phyloP scores from a whole-genome alignment of 2,329 filamentous ascomycete genomes.

The Calonectria pseudoturangicola region DNA sequence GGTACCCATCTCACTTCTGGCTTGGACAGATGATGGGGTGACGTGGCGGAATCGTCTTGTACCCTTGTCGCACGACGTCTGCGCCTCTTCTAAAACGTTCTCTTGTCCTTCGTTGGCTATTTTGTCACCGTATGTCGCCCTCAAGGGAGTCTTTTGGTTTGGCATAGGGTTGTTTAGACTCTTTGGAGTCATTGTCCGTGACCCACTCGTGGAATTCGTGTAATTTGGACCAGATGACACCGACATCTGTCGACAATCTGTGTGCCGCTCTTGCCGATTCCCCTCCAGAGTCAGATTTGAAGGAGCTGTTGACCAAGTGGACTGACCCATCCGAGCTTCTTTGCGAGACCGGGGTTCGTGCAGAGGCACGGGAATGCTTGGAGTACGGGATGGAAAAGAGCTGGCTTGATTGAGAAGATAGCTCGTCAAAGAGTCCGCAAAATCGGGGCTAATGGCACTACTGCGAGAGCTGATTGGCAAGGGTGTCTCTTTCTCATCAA shows the following conservation, averaged over 20 bases:
- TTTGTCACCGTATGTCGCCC: constrained; percentile 29
- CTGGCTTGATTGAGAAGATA: constrained; percentile 70
- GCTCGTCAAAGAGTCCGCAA: constrained; percentile 66
- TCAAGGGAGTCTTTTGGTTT: constrained; percentile 35
- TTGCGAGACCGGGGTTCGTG: constrained; percentile 66
- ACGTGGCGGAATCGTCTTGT: constrained; percentile 67
- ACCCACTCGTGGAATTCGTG: constrained; percentile 43
- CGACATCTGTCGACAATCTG: constrained; percentile 62
- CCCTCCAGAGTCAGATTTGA: constrained; percentile 36
- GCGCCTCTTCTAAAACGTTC: constrained; percentile 39
- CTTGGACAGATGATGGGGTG: constrained; percentile 60
- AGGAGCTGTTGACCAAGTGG: constrained; percentile 45
- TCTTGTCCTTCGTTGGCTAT: constrained; percentile 38
- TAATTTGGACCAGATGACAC: constrained; percentile 35
- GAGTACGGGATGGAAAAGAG: constrained; percentile 59
- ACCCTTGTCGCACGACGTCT: constrained; percentile 58
- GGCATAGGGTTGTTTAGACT: constrained; percentile 29
- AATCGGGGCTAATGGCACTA: constrained; percentile 55
- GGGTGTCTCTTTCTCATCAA: constrained; percentile 38
- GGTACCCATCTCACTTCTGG: constrained; percentile 69
- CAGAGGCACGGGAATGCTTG: constrained; percentile 57
- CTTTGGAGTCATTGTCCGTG: constrained; percentile 44
- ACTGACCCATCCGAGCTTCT: constrained; percentile 60
- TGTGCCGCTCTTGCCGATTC: constrained; percentile 61
- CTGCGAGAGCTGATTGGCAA: constrained; percentile 48